phyloP scores from a whole-genome alignment of 2,329 filamentous ascomycete species.

The Neodidymelliopsis sp. region DNA sequence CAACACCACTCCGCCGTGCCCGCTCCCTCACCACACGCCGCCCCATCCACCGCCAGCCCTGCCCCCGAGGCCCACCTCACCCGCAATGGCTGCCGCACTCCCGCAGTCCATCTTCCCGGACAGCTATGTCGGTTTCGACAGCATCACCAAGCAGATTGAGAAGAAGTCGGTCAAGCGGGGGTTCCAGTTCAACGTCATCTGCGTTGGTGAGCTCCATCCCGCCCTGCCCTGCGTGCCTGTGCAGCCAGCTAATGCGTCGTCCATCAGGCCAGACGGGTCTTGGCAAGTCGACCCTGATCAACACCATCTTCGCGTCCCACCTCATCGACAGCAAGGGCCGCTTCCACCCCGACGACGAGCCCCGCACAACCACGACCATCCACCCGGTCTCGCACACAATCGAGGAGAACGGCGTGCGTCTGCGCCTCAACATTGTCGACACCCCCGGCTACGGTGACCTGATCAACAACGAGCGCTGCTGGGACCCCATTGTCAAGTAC shows the following conservation, averaged over 20 bases:
- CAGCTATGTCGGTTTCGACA: slow-evolving; percentile 99
- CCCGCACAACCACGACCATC: slow-evolving; percentile 96
- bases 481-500: slow-evolving; percentile 99
- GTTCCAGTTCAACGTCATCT: slow-evolving; percentile 99
- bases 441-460: slow-evolving; percentile 98
- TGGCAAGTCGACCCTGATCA: slow-evolving; percentile 98
- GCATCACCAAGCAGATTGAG: slow-evolving; percentile 99
- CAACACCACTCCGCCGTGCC: slow-evolving; percentile 23
- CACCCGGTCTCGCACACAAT: slow-evolving; percentile 98
- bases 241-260: slow-evolving; percentile 11
- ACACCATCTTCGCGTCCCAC: slow-evolving; percentile 99
- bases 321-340: slow-evolving; percentile 99
- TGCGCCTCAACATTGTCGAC: slow-evolving; percentile 98
- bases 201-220: slow-evolving; percentile 78
- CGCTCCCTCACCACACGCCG: slow-evolving; percentile 23
- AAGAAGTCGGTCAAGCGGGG: slow-evolving; percentile 99
- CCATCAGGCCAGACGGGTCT: slow-evolving; percentile 90
- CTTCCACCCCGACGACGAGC: slow-evolving; percentile 87
- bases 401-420: slow-evolving; percentile 98
- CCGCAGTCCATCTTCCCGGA: slow-evolving; percentile 77
- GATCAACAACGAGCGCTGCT: slow-evolving; percentile 99
- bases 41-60: slow-evolving; percentile 14
- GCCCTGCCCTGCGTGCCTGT: neutral
- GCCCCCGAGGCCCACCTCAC: slow-evolving; percentile 35
- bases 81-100: slow-evolving; percentile 70